Conservation (phyloP, 305 asterid genomes). For the Euphrasia arctica region DNA sequence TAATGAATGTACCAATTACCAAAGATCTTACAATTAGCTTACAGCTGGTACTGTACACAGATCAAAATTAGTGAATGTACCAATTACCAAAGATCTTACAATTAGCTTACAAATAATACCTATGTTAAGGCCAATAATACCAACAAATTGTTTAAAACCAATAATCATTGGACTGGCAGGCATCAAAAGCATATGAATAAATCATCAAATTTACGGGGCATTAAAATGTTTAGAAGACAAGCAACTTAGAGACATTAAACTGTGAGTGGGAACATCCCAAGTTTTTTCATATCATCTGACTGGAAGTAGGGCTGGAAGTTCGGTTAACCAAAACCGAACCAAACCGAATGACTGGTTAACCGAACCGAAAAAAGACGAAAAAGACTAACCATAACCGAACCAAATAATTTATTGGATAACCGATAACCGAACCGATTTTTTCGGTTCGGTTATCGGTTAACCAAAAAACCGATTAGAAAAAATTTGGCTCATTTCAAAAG, state of each 20-base stretch:
- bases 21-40: constrained; percentile 16
- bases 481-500: no score
- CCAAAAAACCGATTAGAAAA: no score
- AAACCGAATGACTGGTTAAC: no score
- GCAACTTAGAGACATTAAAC: constrained; percentile 11
- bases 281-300: constrained; percentile 6
- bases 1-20: constrained; percentile 6
- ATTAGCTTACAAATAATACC: constrained; percentile 2
- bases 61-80: no score
- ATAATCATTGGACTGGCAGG: constrained; percentile 8
- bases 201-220: constrained; percentile 6
- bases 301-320: no score
- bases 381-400: no score
- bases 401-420: no score
- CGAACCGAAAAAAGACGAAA: no score
- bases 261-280: not conserved
- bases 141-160: not conserved
- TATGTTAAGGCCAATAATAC: constrained; percentile 13
- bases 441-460: no score
- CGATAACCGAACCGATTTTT: no score
- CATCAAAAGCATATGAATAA: constrained; percentile 11
- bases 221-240: not conserved
- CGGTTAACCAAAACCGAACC: no score
- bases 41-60: no score
- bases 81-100: constrained; percentile 14